These are phyloP conservation scores for Albatrellus sp. DNA, from an alignment of 1,284 basidiomycete genomes.

Conservation along the genomic window DNA sequence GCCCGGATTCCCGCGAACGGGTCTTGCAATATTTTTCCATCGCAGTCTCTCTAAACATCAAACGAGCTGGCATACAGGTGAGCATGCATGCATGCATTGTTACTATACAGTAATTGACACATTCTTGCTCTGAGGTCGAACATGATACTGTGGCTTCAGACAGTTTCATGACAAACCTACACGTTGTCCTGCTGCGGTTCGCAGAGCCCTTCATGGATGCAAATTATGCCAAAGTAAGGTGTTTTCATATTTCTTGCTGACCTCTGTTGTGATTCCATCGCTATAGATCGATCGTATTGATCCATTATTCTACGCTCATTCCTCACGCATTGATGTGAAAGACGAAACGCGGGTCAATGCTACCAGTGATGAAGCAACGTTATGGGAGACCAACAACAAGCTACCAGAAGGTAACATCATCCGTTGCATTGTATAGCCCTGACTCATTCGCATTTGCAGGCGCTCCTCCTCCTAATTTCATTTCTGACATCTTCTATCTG, in stretches of 20 bases:
- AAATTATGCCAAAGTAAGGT: slow-evolving; percentile 69
- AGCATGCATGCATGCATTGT: slow-evolving; percentile 8
- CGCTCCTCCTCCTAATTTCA: slow-evolving; percentile 71
- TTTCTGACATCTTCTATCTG: slow-evolving; percentile 91
- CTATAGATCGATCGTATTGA: slow-evolving; percentile 85
- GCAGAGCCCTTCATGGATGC: slow-evolving; percentile 98
- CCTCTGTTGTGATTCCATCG: slow-evolving; percentile 1
- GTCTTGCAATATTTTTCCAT: slow-evolving; percentile 79
- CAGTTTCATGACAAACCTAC: slow-evolving; percentile 88
- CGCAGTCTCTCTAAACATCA: slow-evolving; percentile 68
- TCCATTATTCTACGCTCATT: slow-evolving; percentile 65
- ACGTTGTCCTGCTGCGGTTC: slow-evolving; percentile 73
- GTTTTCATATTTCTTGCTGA: not conserved
- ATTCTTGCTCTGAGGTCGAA: slow-evolving; percentile 46
- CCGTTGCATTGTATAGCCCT: not conserved
- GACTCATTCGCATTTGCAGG: slow-evolving; percentile 5
- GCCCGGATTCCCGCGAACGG: slow-evolving; percentile 68
- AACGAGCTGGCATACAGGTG: slow-evolving; percentile 83
- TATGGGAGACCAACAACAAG: slow-evolving; percentile 51
- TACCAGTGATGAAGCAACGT: slow-evolving; percentile 70
- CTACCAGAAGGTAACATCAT: slow-evolving; percentile 26
- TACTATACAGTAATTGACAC: slow-evolving; percentile 1
- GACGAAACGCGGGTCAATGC: slow-evolving; percentile 92
- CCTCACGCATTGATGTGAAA: slow-evolving; percentile 57
- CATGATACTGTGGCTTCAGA: slow-evolving; percentile 80